Conservation (phyloP, 1,284 basidiomycete genomes). For the Ustilago loliicola region DNA sequence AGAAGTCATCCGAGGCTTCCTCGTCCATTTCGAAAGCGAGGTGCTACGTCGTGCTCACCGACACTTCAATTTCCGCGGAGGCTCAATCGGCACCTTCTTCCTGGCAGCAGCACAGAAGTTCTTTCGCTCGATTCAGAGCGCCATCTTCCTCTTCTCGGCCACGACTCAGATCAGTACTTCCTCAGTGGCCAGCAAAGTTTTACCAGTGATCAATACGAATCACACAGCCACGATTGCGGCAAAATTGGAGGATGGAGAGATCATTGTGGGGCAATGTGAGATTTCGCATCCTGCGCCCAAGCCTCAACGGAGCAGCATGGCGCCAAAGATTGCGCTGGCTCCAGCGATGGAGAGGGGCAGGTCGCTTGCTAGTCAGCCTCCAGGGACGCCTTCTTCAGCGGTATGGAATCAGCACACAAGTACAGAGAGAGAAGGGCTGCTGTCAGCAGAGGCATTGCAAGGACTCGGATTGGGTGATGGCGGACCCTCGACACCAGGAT, state of each 20-base stretch:
- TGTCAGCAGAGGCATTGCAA: constrained; percentile 14
- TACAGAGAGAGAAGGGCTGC: constrained; percentile 1
- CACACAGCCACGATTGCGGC: constrained; percentile 98
- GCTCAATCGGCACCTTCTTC: constrained; percentile 66
- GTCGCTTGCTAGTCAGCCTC: constrained; percentile 14
- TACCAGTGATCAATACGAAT: constrained; percentile 93
- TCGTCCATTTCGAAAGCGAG: constrained; percentile 87
- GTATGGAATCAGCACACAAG: constrained; percentile 48
- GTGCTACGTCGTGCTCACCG: constrained; percentile 80
- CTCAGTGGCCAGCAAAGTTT: constrained; percentile 75
- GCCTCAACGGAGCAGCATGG: neutral
- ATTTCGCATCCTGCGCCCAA: constrained; percentile 85
- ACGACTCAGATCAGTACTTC: constrained; percentile 78
- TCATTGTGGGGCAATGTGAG: constrained; percentile 93
- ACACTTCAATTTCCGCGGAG: constrained; percentile 67
- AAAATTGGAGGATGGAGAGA: constrained; percentile 81
- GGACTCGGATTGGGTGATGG: constrained; percentile 21
- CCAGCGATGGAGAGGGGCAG: constrained; percentile 11
- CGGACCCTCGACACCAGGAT: constrained; percentile 36
- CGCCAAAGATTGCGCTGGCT: neutral
- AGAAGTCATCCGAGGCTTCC: constrained; percentile 81
- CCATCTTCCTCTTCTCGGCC: constrained; percentile 94
- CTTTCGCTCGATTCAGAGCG: constrained; percentile 76
- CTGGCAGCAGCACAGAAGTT: constrained; percentile 64
- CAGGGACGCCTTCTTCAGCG: constrained; percentile 45